These are phyloP conservation scores for Hansenula lynferdii DNA, from an alignment of 1,139 yeast species.

Conservation along the genomic window DNA sequence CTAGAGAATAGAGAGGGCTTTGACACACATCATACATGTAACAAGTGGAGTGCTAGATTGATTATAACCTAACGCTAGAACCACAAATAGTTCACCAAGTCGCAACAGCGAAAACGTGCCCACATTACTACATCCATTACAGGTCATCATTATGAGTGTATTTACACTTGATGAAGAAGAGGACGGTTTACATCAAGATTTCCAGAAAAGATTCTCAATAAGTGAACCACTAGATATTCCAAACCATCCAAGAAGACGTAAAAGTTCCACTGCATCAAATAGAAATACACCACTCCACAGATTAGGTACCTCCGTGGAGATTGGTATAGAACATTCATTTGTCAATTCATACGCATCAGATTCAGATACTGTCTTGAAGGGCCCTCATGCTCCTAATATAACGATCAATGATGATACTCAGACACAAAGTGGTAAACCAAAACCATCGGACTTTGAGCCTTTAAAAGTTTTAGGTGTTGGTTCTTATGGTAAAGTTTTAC, in stretches of 20 bases:
- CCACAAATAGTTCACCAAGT: too few species aligned
- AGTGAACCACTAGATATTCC: slow-evolving; percentile 14
- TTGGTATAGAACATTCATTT: slow-evolving; percentile 35
- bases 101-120: too few species aligned
- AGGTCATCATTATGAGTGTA: slow-evolving; percentile 18
- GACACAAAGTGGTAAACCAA: slow-evolving; percentile 26
- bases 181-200: slow-evolving; percentile 9
- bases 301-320: slow-evolving; percentile 42
- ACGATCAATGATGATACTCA: too few species aligned
- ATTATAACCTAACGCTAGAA: too few species aligned
- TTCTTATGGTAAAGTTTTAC: slow-evolving; percentile 83
- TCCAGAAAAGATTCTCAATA: slow-evolving; percentile 13
- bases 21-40: too few species aligned
- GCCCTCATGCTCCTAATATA: too few species aligned
- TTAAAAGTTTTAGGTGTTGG: slow-evolving; percentile 86
- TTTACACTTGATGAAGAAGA: slow-evolving; percentile 20
- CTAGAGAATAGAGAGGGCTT: too few species aligned
- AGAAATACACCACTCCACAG: slow-evolving; percentile 28
- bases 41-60: too few species aligned
- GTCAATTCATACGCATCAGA: slow-evolving; percentile 10
- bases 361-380: too few species aligned
- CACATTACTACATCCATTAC: background rate
- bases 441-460: slow-evolving; percentile 63
- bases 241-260: slow-evolving; percentile 13
- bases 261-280: slow-evolving; percentile 30